Base-by-base conservation (phyloP, 768 basidiomycete species). In the Lactarius quietus region DNA sequence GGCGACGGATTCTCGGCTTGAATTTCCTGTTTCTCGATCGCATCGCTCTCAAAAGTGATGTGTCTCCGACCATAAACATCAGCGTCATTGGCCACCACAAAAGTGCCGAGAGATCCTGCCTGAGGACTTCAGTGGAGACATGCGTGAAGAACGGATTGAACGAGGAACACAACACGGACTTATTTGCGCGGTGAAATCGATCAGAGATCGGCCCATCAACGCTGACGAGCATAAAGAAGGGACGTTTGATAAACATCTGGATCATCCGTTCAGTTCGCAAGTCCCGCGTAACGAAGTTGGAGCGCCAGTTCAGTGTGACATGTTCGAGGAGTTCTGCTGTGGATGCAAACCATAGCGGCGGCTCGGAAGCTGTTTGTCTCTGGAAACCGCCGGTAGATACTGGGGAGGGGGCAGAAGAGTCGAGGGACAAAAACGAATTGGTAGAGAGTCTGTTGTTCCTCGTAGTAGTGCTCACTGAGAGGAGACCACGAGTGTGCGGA, bases 141-240 rank as follows among this genome's bases (percentile, higher is more conserved):
- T 60, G 65, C 26, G 17, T 63, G 53, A 54, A 56, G 57, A 62
- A 58, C 51, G 7, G 58, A 35, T 38, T 33, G 14, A 26, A 52
- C 35, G 12, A 18, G 38, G 33, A n/a, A 45, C 7, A 48, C 41
- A 33, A 29, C 17, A 64, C 62, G 55, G 43, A 85, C 84, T 79
- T 78, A 67, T 77, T 77, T 48, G 82, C 82, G 33, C 93, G 84
- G 62, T 74, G 72, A 75, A 83, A 97, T 48, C 96, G 82, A 52
- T 83, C 78, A 51, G 85, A 75, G 36, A 95, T 72, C 0, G 95
- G 95, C 0, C 93, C 96, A 67, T 98, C 94, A 35, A 94, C 82
- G 55, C 78, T 83, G 53, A 97, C 77, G 28, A 98, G 82, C 73
- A 98, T 78, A 74, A 97, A 94, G 74, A 94, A 98, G 0, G 97